These are phyloP conservation scores for Rhodotorula sp. DNA, from an alignment of 1,284 basidiomycete species.

Conservation along the genomic window DNA sequence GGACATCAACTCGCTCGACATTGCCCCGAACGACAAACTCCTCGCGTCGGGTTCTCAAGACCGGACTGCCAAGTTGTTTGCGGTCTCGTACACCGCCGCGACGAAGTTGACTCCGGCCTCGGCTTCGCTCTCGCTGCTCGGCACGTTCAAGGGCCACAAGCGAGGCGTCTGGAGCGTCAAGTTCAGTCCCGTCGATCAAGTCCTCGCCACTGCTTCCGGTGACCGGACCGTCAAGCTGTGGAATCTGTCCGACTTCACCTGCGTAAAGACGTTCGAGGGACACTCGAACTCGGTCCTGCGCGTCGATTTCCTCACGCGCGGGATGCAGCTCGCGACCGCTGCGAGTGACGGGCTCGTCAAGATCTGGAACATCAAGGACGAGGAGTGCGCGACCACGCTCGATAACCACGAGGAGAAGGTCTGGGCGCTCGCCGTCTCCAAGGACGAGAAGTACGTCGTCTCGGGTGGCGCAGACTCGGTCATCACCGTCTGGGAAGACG, in stretches of 20 bases:
- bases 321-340: slow-evolving; percentile 81
- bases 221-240: slow-evolving; percentile 93
- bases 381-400: slow-evolving; percentile 80
- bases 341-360: slow-evolving; percentile 94
- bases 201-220: slow-evolving; percentile 88
- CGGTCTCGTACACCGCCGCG: slow-evolving; percentile 56
- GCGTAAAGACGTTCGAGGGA: slow-evolving; percentile 92
- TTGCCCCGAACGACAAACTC: slow-evolving; percentile 83
- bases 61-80: slow-evolving; percentile 86
- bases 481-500: slow-evolving; percentile 91
- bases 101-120: slow-evolving; percentile 46
- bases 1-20: slow-evolving; percentile 95
- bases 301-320: slow-evolving; percentile 80
- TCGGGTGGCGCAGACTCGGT: slow-evolving; percentile 93
- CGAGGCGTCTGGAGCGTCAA: slow-evolving; percentile 93
- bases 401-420: slow-evolving; percentile 98
- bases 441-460: slow-evolving; percentile 74
- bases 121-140: slow-evolving; percentile 73
- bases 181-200: slow-evolving; percentile 78
- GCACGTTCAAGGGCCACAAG: slow-evolving; percentile 92
- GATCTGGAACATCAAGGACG: slow-evolving; percentile 87
- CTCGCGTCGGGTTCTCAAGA: slow-evolving; percentile 96
- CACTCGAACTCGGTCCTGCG: slow-evolving; percentile 96
- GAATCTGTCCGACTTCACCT: slow-evolving; percentile 86
- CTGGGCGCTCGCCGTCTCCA: slow-evolving; percentile 82